Conservation (phyloP, 306 rosid genomes). For the Purshia tridentata region DNA sequence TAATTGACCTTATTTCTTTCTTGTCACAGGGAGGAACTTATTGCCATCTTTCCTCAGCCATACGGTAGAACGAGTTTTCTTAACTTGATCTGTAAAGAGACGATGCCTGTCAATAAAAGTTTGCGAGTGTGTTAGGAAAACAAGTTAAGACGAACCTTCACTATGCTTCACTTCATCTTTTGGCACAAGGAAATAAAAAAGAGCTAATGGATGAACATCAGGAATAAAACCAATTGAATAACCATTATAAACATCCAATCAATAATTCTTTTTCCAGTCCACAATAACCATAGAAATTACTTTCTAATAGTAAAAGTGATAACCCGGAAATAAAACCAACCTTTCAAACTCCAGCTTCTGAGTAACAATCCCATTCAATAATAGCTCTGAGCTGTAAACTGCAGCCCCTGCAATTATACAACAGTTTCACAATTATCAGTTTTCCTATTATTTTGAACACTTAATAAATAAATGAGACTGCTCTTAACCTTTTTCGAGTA, state of each 20-base stretch:
- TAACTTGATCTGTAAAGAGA: conserved; percentile 66
- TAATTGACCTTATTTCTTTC: conserved; percentile 24
- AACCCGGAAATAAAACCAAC: conserved; percentile 27
- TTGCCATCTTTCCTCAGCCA: conserved; percentile 79
- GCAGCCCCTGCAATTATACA: conserved; percentile 61
- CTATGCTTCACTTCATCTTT: neutral
- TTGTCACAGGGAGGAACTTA: conserved; percentile 57
- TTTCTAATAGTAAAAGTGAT: neutral
- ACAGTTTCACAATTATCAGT: neutral
- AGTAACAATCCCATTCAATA: conserved; percentile 85
- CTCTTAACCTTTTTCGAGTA: conserved; percentile 76
- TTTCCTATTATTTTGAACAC: neutral
- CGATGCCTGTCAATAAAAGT: conserved; percentile 53
- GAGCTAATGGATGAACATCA: neutral
- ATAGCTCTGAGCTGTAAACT: conserved; percentile 83
- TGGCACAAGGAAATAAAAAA: neutral
- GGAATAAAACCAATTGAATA: neutral
- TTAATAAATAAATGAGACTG: neutral
- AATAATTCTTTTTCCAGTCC: neutral
- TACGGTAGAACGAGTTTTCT: conserved; percentile 81
- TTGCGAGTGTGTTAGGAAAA: conserved; percentile 28
- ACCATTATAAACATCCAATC: neutral
- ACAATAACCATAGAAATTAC: neutral
- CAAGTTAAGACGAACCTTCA: neutral
- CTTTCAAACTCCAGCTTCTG: conserved; percentile 91